phyloP scores from a whole-genome alignment of 2,329 filamentous ascomycete genomes.

The Penicillium sp. region DNA sequence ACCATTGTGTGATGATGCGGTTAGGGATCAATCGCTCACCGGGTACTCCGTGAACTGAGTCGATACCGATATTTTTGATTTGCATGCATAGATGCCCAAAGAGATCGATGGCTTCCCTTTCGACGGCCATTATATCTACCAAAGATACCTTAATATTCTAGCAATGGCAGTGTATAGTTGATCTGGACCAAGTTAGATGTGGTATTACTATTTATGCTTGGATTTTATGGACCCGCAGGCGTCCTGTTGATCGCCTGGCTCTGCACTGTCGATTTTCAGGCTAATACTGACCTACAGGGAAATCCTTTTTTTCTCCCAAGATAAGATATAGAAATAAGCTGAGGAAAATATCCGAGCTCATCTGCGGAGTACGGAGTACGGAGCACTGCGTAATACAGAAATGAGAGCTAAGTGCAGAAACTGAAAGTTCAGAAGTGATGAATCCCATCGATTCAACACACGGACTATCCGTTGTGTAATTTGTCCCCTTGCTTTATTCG shows the following conservation, averaged over 20 bases:
- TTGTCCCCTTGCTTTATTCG: no score
- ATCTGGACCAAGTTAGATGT: neutral
- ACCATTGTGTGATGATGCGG: neutral
- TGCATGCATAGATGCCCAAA: neutral
- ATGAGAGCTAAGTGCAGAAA: no score
- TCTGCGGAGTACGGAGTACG: no score
- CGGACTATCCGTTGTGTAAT: no score
- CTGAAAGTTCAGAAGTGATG: no score
- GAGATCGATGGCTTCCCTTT: neutral
- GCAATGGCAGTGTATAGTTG: neutral
- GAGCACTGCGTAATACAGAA: no score
- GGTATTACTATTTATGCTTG: neutral
- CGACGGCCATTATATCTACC: neutral
- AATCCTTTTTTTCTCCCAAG: neutral
- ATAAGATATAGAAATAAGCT: neutral
- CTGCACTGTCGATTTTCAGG: neutral
- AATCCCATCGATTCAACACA: no score
- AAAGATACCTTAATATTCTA: no score
- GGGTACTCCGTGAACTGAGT: neutral
- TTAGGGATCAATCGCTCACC: neutral
- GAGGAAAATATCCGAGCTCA: no score
- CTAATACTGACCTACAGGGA: neutral
- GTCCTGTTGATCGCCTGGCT: neutral
- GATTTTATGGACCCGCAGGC: neutral
- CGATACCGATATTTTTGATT: neutral